Conservation (phyloP, 805 yeast genomes). For the Candida pini region DNA sequence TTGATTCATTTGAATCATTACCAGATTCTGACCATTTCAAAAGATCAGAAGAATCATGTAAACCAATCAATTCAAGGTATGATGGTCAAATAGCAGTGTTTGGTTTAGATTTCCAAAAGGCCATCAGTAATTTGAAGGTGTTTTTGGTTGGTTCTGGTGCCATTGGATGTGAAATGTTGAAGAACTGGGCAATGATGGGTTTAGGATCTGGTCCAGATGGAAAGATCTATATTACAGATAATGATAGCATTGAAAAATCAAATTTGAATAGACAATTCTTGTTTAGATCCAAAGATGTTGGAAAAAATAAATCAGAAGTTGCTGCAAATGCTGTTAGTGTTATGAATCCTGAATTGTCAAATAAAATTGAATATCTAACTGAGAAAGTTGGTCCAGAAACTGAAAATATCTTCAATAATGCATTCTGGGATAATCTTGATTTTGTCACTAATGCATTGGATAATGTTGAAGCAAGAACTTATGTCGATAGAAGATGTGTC, state of each 20-base stretch:
- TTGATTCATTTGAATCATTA: conserved; percentile 88
- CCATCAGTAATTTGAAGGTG: conserved; percentile 68
- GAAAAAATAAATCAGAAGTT: conserved; percentile 81
- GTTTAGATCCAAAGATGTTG: conserved; percentile 93
- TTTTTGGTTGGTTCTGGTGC: conserved; percentile 98
- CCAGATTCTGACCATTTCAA: conserved; percentile 55
- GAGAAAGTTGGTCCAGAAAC: conserved; percentile 95
- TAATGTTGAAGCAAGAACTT: conserved; percentile 96
- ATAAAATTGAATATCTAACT: conserved; percentile 67
- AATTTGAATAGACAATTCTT: conserved; percentile 94
- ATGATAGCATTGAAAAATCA: conserved; percentile 91
- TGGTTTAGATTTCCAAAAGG: conserved; percentile 72
- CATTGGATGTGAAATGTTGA: conserved; percentile 97
- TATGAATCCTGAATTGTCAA: conserved; percentile 81
- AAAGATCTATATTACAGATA: conserved; percentile 80
- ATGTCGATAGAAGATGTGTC: conserved; percentile 95
- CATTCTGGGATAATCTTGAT: conserved; percentile 79
- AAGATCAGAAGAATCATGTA: conserved; percentile 66
- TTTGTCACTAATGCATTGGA: conserved; percentile 95
- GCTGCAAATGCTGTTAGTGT: conserved; percentile 78
- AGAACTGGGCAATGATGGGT: conserved; percentile 97
- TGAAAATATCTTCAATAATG: conserved; percentile 77
- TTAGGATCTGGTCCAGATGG: conserved; percentile 90
- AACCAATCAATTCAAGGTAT: conserved; percentile 76
- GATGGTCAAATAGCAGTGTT: conserved; percentile 95